These are phyloP conservation scores for Leccinum olivaceopallidum DNA, from an alignment of 768 basidiomycete genomes.

Conservation along the genomic window DNA sequence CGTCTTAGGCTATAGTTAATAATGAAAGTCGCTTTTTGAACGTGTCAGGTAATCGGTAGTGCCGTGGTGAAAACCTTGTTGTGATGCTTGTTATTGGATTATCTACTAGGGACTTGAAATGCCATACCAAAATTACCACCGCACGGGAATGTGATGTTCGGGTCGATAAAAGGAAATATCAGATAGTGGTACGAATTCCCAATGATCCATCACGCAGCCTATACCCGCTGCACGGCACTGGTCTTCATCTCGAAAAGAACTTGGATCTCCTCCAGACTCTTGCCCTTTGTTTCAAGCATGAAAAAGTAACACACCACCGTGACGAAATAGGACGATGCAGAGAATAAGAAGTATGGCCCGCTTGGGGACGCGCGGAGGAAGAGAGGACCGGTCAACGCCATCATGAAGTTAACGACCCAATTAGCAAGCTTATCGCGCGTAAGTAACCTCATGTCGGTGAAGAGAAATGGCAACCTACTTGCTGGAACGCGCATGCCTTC, in stretches of 20 bases:
- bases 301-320: conserved; percentile 40
- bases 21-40: background rate
- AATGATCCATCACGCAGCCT: background rate
- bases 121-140: background rate
- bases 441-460: background rate
- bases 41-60: background rate
- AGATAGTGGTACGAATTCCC: background rate
- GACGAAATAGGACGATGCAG: conserved; percentile 37
- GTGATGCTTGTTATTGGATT: background rate
- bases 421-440: conserved; percentile 23
- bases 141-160: background rate
- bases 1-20: background rate
- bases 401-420: conserved; percentile 40
- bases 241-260: conserved; percentile 33
- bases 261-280: conserved; percentile 44
- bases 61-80: background rate
- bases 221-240: background rate
- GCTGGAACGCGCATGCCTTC: conserved; percentile 43
- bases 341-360: conserved; percentile 50
- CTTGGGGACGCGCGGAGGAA: conserved; percentile 46
- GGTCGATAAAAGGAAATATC: background rate
- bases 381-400: conserved; percentile 47
- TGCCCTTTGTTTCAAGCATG: conserved; percentile 47
- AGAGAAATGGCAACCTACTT: conserved; percentile 32
- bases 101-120: conserved; percentile 1